Evolutionary conservation across 2,329 filamentous ascomycete genomes (phyloP), one percentile per base, ranked within the genome.

Genomic region (Aspergillus tubingensis): DNA sequence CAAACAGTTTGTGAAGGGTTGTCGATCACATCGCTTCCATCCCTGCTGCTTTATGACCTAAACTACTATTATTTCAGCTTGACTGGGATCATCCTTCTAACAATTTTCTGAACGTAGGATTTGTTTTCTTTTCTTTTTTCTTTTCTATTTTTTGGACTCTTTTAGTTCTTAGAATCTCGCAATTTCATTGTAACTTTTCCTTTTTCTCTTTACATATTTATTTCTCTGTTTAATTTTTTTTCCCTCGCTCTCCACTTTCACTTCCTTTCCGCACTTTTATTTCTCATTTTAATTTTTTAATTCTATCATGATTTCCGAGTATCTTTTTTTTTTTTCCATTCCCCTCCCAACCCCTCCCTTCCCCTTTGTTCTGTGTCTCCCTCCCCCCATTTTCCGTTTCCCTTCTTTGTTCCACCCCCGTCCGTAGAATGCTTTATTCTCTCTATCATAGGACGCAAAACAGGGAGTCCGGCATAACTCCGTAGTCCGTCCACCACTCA

Each of bases 1-100:
- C 25, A 50, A 50, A 50, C 25, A 50, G 25, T 17, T 17, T 50
- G 25, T 30, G 23, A 50, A 50, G 25, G 23, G 21, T 17, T 30
- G 47, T 50, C 47, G 47, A 50, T 50, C 47, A 50, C 47, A 17
- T 50, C n/a, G 47, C n/a, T 30, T 50, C 17, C 13, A 50, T 50
- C 25, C 47, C 47, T 50, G 47, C 25, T 30, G 2, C 23, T 50
- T 32, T 21, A 36, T 27, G 17, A 50, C 47, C n/a, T 32, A 23
- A 50, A 27, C 25, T 5, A 30, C 11, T 5, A 50, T 50, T 32
- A 27, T n/a, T 30, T 27, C 32, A 30, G 47, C n/a, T 32, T 8
- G 15, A 27, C 17, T 50, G 25, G n/a, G 25, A 50, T 30, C 7
- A 30, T 27, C 25, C 23, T 50, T 50, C 17, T 27, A 17, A 50